Evolutionary conservation across 805 yeast genomes (phyloP).

Genomic region (Candida fluviatilis): DNA sequence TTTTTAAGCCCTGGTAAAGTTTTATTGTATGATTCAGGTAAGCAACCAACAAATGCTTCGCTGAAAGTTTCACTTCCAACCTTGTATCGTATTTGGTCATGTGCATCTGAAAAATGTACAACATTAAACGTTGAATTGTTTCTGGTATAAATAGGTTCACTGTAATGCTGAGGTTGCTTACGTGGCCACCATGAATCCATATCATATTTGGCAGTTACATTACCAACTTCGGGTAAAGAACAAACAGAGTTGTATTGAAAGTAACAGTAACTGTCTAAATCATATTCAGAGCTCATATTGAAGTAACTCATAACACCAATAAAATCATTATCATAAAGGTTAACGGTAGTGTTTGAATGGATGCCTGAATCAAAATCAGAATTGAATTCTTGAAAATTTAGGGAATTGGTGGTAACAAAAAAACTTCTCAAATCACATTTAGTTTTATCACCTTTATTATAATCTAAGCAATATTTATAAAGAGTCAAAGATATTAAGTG

Average conservation of each 20-base stretch:
- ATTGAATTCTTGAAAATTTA: conserved; percentile 16
- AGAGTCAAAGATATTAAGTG: conserved; percentile 33
- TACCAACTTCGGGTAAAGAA: conserved; percentile 49
- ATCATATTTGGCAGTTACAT: conserved; percentile 29
- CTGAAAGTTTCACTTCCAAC: conserved; percentile 57
- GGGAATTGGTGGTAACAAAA: conserved; percentile 31
- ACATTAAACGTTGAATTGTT: conserved; percentile 47
- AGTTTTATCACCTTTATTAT: conserved; percentile 23
- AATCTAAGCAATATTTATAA: conserved; percentile 29
- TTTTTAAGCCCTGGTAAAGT: conserved; percentile 16
- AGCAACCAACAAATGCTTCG: conserved; percentile 55
- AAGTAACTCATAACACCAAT: conserved; percentile 30
- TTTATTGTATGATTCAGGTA: conserved; percentile 42
- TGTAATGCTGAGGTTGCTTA: conserved; percentile 21
- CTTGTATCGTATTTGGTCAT: conserved; percentile 50
- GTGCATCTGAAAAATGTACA: conserved; percentile 64
- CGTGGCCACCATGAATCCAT: conserved; percentile 34
- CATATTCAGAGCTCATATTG: conserved; percentile 32
- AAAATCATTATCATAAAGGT: conserved; percentile 37
- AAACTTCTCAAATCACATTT: conserved; percentile 34
- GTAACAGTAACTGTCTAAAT: conserved; percentile 52
- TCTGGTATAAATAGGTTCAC: conserved; percentile 26
- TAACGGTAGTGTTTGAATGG: conserved; percentile 21
- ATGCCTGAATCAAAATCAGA: conserved; percentile 19
- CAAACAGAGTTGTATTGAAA: conserved; percentile 40